Base-by-base conservation (phyloP, 1,284 basidiomycete species). In the Ceratobasidium sp. region DNA sequence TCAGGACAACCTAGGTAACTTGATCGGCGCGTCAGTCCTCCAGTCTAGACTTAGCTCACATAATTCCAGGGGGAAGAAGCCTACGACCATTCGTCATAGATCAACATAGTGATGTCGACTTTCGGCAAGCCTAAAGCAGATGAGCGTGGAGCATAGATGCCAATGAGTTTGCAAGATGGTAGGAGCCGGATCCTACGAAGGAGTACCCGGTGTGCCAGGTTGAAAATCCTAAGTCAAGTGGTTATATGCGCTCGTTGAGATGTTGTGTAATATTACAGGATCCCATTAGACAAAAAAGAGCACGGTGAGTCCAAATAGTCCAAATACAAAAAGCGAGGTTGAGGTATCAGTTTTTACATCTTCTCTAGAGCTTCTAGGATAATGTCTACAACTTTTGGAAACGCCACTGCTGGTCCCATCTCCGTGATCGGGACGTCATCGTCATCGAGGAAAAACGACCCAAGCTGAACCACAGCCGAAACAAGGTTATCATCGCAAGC, bases 361-460 rank as follows among this genome's bases (percentile, higher is more conserved):
- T 42, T 33, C 21, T 44, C 7, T 38, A 60, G 25, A 42, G 58
- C 58, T 2, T 44, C 58, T 14, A 60, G 3, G 16, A 60, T 42
- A 12, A 60, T 60, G 14, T 60, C 40, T n/a, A 44, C 38, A 23
- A 64, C 48, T 30, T 16, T 64, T 21, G 44, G 36, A 33, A 64
- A 64, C n/a, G 48, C 62, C n/a, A 49, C 49, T 33, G 14, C 62
- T 9, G 62, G 62, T 18, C 30, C 38, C 33, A 64, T 6, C 1
- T 53, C 23, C n/a, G 48, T 25, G 30, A 60, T 21, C 28, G 38
- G 21, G 21, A 33, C 30, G 3, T 11, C 38, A 0, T 25, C 21
- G 6, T 60, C 40, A 28, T 60, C 58, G 18, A 6, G 36, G 38
- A 60, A 60, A 28, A 60, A 60, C 23, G 58, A 60, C 0, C 58